Conservation (phyloP, 1,139 yeast genomes). For the Chernovozyma sophiae-reginae region DNA sequence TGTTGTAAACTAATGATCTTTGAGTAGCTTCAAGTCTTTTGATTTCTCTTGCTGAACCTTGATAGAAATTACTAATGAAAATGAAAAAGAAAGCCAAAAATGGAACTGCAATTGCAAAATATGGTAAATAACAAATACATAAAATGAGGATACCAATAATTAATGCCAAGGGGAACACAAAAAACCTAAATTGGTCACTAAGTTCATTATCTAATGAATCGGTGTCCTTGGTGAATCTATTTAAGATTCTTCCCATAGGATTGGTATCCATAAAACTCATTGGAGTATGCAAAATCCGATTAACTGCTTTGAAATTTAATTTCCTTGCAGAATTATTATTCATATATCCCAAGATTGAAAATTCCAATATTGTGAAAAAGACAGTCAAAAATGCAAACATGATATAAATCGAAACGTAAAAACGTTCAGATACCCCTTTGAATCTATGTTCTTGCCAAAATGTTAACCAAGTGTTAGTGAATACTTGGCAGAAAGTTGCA, state of each 20-base stretch:
- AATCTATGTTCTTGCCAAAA: constrained; percentile 33
- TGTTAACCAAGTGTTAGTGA: constrained; percentile 41
- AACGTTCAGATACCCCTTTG: constrained; percentile 17
- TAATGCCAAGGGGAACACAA: constrained; percentile 37
- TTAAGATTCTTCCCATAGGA: constrained; percentile 44
- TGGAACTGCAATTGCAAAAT: constrained; percentile 47
- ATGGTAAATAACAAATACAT: constrained; percentile 43
- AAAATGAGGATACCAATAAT: constrained; percentile 42
- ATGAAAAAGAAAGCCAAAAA: constrained; percentile 30
- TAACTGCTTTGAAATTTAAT: constrained; percentile 36
- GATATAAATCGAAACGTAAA: constrained; percentile 32
- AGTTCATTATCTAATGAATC: constrained; percentile 46
- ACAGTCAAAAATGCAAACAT: constrained; percentile 39
- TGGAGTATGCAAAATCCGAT: constrained; percentile 39
- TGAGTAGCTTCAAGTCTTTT: constrained; percentile 44
- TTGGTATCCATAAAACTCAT: constrained; percentile 45
- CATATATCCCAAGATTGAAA: constrained; percentile 53
- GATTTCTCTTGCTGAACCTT: constrained; percentile 42
- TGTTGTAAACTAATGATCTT: constrained; percentile 45
- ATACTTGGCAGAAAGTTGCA: constrained; percentile 34
- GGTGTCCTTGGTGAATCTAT: constrained; percentile 55
- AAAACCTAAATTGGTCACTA: constrained; percentile 43
- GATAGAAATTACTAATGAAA: constrained; percentile 37
- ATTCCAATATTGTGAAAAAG: constrained; percentile 47
- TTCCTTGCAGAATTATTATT: constrained; percentile 40